A percentile compares a stretch with the other conserved stretches of the same genome.
Conservation (phyloP, 441 rosid species). For the Francoa sonchifolia region DNA sequence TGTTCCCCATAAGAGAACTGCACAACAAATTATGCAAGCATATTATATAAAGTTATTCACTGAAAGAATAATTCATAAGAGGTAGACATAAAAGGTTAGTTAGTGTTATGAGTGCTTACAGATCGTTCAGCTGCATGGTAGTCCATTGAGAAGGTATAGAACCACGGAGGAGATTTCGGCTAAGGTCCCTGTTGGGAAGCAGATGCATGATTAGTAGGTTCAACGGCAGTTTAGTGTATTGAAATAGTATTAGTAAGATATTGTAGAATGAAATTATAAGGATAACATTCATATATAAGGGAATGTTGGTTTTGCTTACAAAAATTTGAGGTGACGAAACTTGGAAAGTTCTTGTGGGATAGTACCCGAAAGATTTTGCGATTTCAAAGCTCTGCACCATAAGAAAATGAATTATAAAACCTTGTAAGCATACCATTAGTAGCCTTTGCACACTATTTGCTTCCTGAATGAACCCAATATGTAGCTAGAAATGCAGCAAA, state of each 20-base stretch:
- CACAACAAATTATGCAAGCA: constrained; percentile 12
- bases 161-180: constrained; percentile 64
- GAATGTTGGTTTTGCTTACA: constrained; percentile 35
- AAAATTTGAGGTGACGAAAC: constrained; percentile 43
- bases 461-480: too few species aligned
- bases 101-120: constrained; percentile 28
- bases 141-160: constrained; percentile 70
- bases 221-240: neutral
- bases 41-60: neutral
- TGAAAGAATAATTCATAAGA: too few species aligned
- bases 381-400: constrained; percentile 46
- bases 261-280: too few species aligned
- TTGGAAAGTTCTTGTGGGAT: constrained; percentile 66
- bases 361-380: constrained; percentile 53
- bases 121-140: constrained; percentile 43
- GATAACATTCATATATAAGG: neutral
- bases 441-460: too few species aligned
- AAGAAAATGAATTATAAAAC: too few species aligned
- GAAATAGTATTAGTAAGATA: neutral
- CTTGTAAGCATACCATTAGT: too few species aligned
- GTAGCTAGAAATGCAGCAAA: too few species aligned
- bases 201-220: neutral
- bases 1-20: constrained; percentile 87
- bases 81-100: neutral
- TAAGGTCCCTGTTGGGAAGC: constrained; percentile 54